Evolutionary conservation across 2,329 filamentous ascomycete species (phyloP).

Genomic region (Trichoderma pleuroti): DNA sequence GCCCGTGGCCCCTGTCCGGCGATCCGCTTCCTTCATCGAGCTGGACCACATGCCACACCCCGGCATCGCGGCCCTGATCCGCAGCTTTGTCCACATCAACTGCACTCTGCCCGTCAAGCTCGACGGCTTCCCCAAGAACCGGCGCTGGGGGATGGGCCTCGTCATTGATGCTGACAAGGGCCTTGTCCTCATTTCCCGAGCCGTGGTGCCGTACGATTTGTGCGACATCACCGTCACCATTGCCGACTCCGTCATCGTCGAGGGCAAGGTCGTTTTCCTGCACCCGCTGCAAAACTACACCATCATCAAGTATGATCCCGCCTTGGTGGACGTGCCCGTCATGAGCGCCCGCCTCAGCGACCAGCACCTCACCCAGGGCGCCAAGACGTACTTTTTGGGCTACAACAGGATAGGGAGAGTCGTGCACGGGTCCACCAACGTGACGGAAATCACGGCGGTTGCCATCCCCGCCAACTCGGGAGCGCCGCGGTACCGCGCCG

Average conservation of each 20-base stretch:
- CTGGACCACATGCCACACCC: conserved; percentile 84
- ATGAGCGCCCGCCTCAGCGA: conserved; percentile 80
- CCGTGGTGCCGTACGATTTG: conserved; percentile 92
- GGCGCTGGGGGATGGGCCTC: conserved; percentile 91
- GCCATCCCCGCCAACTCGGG: conserved; percentile 91
- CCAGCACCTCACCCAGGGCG: conserved; percentile 83
- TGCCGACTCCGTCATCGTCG: conserved; percentile 91
- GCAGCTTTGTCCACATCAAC: conserved; percentile 89
- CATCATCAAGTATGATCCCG: conserved; percentile 90
- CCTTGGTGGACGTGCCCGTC: conserved; percentile 88
- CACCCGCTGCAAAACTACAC: conserved; percentile 97
- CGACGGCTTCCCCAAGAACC: conserved; percentile 93
- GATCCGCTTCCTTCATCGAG: conserved; percentile 86
- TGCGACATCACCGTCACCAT: conserved; percentile 97
- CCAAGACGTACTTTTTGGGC: conserved; percentile 94
- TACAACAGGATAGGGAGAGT: conserved; percentile 95
- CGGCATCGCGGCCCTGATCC: conserved; percentile 87
- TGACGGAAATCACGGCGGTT: conserved; percentile 96
- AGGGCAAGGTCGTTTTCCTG: conserved; percentile 91
- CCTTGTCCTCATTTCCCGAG: conserved; percentile 87
- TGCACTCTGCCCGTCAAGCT: conserved; percentile 94
- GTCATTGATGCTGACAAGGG: conserved; percentile 98
- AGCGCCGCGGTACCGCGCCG: conserved; percentile 87
- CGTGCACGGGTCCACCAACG: conserved; percentile 87
- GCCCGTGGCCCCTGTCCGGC: conserved; percentile 65